Conservation (phyloP, 163 green algal genomes). For the Prototheca cutis region DNA sequence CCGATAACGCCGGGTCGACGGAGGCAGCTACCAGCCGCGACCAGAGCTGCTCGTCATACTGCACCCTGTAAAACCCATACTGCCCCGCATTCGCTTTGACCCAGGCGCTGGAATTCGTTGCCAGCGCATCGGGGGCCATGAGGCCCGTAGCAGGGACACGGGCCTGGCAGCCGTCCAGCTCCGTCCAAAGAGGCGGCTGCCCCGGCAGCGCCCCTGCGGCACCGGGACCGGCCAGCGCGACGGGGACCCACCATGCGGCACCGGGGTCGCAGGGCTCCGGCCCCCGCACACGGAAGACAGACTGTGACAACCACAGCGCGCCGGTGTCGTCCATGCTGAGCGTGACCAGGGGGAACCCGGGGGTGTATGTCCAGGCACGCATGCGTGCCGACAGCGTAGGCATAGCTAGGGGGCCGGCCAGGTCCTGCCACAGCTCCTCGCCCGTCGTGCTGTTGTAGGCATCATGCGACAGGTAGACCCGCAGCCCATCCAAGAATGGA, state of each 20-base stretch:
- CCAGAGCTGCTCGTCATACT: conserved; percentile 17
- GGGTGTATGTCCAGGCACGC: conserved; percentile 35
- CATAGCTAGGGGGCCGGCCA: neutral
- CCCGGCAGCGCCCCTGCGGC: too few relatives aligned
- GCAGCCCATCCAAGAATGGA: conserved; percentile 28
- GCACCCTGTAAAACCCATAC: conserved; percentile 32
- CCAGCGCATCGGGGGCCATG: too few relatives aligned
- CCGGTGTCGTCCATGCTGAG: conserved; percentile 8
- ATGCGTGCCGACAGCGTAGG: conserved; percentile 8
- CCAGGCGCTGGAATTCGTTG: conserved; percentile 13
- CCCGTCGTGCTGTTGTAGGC: neutral
- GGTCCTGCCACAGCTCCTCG: neutral
- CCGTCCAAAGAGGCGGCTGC: conserved; percentile 20
- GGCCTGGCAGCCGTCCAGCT: conserved; percentile 19
- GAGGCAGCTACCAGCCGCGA: neutral
- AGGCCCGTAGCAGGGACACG: conserved; percentile 6
- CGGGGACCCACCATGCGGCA: conserved; percentile 26
- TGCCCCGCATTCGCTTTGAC: conserved; percentile 45
- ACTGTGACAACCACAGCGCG: conserved; percentile 10
- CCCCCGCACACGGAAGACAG: conserved; percentile 3
- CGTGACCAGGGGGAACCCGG: conserved; percentile 30
- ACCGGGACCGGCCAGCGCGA: conserved; percentile 13
- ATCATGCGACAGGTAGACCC: neutral
- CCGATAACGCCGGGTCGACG: neutral
- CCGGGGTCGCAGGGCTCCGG: conserved; percentile 6